Evolutionary conservation across 106 monocot genomes (phyloP).

Genomic region (Cymbidium sinense): DNA sequence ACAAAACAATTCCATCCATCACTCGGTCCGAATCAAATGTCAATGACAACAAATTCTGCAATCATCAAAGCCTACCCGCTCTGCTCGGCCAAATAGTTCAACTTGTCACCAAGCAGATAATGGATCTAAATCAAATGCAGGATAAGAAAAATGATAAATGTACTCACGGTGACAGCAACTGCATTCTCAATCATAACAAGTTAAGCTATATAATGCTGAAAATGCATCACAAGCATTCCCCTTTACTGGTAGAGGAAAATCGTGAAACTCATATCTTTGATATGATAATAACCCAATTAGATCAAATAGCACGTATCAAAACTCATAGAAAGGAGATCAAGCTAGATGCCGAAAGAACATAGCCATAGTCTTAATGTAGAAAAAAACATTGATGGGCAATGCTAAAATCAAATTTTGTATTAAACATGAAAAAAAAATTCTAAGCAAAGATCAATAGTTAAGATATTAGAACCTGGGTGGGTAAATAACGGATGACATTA

Average conservation of each 20-base stretch:
- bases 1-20: no score
- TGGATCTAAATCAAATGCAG: no score
- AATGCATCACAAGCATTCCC: background rate
- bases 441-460: background rate
- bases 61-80: no score
- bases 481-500: constrained; percentile 92
- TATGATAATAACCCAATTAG: background rate
- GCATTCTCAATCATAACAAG: background rate
- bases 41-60: no score
- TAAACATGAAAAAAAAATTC: background rate
- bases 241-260: background rate
- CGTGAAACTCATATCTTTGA: background rate
- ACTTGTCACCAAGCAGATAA: no score
- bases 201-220: no score
- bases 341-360: background rate
- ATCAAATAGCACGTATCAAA: background rate
- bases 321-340: background rate
- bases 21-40: no score
- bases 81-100: no score
- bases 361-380: background rate
- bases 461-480: constrained; percentile 62
- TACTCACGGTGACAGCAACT: no score
- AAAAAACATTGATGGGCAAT: background rate
- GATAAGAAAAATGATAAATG: background rate
- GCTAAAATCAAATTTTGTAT: background rate